These are phyloP conservation scores for Xylariaceae sp. DNA, from an alignment of 2,329 filamentous ascomycete genomes.

Conservation along the genomic window DNA sequence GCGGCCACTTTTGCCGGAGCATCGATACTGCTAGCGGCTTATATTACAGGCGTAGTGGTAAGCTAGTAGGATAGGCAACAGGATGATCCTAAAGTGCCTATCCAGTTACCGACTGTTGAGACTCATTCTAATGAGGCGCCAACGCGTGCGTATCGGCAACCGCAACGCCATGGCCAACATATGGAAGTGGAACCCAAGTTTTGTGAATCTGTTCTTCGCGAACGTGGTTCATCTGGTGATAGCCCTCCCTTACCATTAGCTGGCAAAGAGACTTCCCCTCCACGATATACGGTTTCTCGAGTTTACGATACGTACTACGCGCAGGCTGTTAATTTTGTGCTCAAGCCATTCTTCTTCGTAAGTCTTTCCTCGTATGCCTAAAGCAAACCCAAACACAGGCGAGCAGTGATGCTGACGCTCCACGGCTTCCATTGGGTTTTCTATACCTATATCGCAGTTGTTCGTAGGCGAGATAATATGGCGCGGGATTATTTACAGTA, in stretches of 20 bases:
- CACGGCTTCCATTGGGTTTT: constrained; percentile 72
- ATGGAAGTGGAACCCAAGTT: too few species aligned
- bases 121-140: not conserved
- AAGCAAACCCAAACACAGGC: not conserved
- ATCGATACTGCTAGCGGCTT: constrained; percentile 67
- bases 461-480: constrained; percentile 69
- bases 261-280: constrained; percentile 7
- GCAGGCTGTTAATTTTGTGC: constrained; percentile 52
- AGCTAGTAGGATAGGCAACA: constrained; percentile 62
- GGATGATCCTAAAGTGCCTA: not conserved
- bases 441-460: constrained; percentile 75
- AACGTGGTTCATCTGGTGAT: not conserved
- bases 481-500: constrained; percentile 74
- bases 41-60: constrained; percentile 63
- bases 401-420: not conserved
- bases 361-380: constrained; percentile 35
- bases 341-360: constrained; percentile 78
- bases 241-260: not conserved
- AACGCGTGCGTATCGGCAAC: not conserved
- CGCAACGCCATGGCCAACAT: too few species aligned
- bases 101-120: not conserved
- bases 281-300: not conserved
- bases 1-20: constrained; percentile 65
- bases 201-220: not conserved
- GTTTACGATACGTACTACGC: constrained; percentile 50